These are phyloP conservation scores for Penicillium atrosanguineum DNA, from an alignment of 495 filamentous ascomycete genomes.

Conservation along the genomic window DNA sequence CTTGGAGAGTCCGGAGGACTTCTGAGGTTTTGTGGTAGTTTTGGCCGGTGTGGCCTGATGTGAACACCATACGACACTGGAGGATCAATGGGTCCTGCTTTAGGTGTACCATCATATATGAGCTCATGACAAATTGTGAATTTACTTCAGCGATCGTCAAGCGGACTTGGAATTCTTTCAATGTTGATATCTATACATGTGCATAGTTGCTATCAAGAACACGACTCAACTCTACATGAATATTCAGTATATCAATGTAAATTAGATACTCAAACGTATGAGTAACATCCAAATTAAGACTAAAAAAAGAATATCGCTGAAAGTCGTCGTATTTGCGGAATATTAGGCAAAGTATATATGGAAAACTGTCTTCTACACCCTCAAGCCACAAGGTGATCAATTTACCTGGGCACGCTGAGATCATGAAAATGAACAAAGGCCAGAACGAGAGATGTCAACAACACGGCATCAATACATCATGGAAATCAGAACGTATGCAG, in stretches of 20 bases:
- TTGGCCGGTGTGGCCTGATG: not conserved
- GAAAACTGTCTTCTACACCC: not conserved
- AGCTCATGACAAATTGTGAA: slow-evolving; percentile 2
- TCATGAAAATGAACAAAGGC: not conserved
- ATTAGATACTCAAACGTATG: not conserved
- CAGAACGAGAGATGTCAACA: not conserved
- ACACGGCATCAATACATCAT: not conserved
- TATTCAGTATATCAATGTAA: too few relatives aligned
- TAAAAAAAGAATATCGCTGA: not conserved
- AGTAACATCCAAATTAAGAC: not conserved
- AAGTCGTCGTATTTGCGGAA: slow-evolving; percentile 4
- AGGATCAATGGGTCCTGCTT: not conserved
- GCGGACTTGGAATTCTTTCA: not conserved
- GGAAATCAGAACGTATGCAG: not conserved
- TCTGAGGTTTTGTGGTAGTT: slow-evolving; percentile 18
- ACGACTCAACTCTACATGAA: too few relatives aligned
- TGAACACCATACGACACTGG: too few relatives aligned
- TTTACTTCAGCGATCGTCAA: not conserved
- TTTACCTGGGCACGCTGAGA: not conserved
- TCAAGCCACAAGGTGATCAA: not conserved
- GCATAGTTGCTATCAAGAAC: too few relatives aligned
- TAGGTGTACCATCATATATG: slow-evolving; percentile 4
- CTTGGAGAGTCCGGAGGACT: slow-evolving; percentile 46
- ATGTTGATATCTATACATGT: not conserved
- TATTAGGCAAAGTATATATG: slow-evolving; percentile 10